A percentile compares a stretch with the other conserved stretches of the same genome.
Evolutionary conservation across 2,329 filamentous ascomycete species (phyloP).

Genomic region (Penicillium decumbens): DNA sequence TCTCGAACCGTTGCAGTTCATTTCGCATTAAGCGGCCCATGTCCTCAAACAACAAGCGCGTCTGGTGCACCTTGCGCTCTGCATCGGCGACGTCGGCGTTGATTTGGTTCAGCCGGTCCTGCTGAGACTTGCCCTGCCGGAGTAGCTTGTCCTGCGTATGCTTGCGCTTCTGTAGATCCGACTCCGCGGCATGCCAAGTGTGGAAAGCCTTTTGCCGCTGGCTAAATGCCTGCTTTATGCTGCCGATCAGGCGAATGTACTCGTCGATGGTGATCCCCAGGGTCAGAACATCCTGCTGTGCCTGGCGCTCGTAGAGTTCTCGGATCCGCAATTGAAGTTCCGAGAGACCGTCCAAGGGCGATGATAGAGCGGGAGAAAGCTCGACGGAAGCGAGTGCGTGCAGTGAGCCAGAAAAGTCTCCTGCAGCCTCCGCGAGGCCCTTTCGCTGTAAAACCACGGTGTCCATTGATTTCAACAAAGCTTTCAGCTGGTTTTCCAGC

Average conservation of each 20-base stretch:
- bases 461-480: conserved; percentile 88
- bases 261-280: conserved; percentile 97
- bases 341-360: conserved; percentile 83
- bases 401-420: conserved; percentile 89
- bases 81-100: conserved; percentile 91
- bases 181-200: conserved; percentile 86
- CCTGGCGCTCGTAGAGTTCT: conserved; percentile 93
- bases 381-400: conserved; percentile 90
- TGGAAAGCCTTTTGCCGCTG: conserved; percentile 96
- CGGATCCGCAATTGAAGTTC: conserved; percentile 90
- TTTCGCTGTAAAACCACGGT: conserved; percentile 88
- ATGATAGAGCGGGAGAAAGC: conserved; percentile 80
- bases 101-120: conserved; percentile 89
- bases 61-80: conserved; percentile 87
- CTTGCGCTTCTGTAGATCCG: conserved; percentile 85
- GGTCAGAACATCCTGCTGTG: conserved; percentile 92
- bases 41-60: conserved; percentile 85
- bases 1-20: conserved; percentile 90
- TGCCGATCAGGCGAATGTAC: conserved; percentile 93
- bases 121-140: conserved; percentile 88
- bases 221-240: conserved; percentile 85
- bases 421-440: conserved; percentile 85
- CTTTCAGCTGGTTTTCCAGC: conserved; percentile 83
- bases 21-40: conserved; percentile 91
- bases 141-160: conserved; percentile 88